phyloP scores from a whole-genome alignment of 805 yeast genomes.

The Candida coquimbonensis region DNA sequence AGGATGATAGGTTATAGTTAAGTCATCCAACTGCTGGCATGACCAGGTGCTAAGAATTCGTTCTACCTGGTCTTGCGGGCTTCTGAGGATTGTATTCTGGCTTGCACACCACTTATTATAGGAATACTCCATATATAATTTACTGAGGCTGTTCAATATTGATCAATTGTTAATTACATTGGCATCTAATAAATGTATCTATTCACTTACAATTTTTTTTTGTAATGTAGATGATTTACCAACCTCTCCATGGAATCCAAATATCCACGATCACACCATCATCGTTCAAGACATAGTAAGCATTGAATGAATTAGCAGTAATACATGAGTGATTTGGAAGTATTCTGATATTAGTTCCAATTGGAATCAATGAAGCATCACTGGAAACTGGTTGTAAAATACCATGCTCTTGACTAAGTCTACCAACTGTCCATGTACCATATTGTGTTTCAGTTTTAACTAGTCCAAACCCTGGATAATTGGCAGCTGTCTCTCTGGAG shows the following conservation, averaged over 20 bases:
- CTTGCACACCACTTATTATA: constrained; percentile 41
- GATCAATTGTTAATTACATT: constrained; percentile 1
- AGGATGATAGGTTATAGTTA: constrained; percentile 38
- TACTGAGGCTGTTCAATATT: constrained; percentile 28
- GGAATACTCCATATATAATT: constrained; percentile 29
- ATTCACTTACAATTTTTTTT: too few species aligned
- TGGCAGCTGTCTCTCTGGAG: constrained; percentile 55
- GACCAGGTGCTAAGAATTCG: constrained; percentile 6
- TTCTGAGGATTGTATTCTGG: constrained; percentile 48
- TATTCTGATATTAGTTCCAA: constrained; percentile 48
- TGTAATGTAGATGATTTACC: constrained; percentile 16
- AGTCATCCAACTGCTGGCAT: constrained; percentile 29
- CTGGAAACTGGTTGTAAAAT: constrained; percentile 41
- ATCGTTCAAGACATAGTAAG: constrained; percentile 49
- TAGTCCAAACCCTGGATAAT: constrained; percentile 51
- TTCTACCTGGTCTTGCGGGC: constrained; percentile 29
- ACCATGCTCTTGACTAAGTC: constrained; percentile 78
- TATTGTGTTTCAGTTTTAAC: constrained; percentile 33
- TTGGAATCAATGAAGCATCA: constrained; percentile 33
- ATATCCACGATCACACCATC: constrained; percentile 46
- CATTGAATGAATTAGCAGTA: constrained; percentile 48
- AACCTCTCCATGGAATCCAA: constrained; percentile 60
- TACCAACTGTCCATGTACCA: constrained; percentile 56
- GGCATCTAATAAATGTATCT: not conserved
- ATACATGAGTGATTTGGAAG: constrained; percentile 72